Conservation (phyloP, 2,329 filamentous ascomycete species). For the Diaporthe sp. region DNA sequence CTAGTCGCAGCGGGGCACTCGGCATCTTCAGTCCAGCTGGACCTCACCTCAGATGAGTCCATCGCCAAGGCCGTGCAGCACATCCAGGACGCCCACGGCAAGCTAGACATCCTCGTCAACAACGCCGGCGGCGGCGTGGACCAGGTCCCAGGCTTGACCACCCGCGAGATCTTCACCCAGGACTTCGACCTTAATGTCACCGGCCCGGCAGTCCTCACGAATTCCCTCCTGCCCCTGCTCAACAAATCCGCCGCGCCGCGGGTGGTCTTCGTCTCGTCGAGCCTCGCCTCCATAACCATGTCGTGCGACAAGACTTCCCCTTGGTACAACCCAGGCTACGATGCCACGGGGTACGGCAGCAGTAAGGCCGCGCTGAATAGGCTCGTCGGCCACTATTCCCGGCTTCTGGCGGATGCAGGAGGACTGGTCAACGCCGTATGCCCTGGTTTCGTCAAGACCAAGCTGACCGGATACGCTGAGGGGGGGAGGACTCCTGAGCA, state of each 20-base stretch:
- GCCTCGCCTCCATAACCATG: conserved; percentile 52
- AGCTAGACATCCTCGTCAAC: conserved; percentile 54
- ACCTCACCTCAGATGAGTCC: conserved; percentile 49
- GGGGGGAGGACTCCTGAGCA: background rate
- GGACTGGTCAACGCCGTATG: conserved; percentile 55
- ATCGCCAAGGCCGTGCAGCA: conserved; percentile 45
- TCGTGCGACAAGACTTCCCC: conserved; percentile 46
- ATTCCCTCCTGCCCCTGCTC: conserved; percentile 50
- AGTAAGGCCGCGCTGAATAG: conserved; percentile 61
- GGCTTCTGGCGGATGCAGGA: conserved; percentile 48
- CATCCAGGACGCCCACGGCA: conserved; percentile 46
- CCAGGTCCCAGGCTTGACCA: conserved; percentile 34
- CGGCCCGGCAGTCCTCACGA: conserved; percentile 49
- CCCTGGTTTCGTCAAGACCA: conserved; percentile 52
- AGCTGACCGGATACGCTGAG: background rate
- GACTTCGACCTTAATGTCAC: conserved; percentile 56
- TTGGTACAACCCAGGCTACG: conserved; percentile 45
- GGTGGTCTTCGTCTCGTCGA: conserved; percentile 56
- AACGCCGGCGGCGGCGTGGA: conserved; percentile 50
- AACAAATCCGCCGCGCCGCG: conserved; percentile 49
- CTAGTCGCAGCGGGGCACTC: conserved; percentile 46
- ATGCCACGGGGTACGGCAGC: conserved; percentile 53
- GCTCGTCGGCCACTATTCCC: conserved; percentile 53
- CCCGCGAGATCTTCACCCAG: conserved; percentile 53
- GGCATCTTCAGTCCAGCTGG: conserved; percentile 47